Conservation (phyloP, 2,329 filamentous ascomycete species). For the Whalleya microplaca region DNA sequence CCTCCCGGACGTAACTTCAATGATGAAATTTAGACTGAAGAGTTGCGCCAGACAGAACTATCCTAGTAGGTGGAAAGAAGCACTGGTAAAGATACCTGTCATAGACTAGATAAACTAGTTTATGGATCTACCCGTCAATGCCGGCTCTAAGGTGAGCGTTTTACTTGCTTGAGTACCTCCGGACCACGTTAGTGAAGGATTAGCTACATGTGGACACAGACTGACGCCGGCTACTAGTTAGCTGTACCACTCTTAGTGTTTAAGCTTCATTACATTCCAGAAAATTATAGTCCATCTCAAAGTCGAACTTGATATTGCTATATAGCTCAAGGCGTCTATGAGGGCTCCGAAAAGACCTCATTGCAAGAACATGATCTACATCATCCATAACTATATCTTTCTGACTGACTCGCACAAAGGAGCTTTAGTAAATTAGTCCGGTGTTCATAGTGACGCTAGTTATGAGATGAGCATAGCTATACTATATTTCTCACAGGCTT, state of each 20-base stretch:
- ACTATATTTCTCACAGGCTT: background rate
- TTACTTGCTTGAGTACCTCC: no score
- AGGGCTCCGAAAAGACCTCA: background rate
- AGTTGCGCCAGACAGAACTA: no score
- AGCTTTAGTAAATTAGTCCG: background rate
- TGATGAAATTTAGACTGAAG: no score
- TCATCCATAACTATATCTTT: background rate
- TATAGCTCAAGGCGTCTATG: background rate
- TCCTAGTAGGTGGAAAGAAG: no score
- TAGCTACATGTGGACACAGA: background rate
- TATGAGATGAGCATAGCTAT: background rate
- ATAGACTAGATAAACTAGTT: no score
- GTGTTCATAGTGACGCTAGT: background rate
- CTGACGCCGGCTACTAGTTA: background rate
- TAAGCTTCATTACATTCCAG: background rate
- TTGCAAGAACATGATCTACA: background rate
- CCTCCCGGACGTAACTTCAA: no score
- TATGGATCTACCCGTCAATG: no score
- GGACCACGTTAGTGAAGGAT: no score
- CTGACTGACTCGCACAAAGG: background rate
- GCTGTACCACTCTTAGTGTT: background rate
- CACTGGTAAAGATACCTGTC: no score
- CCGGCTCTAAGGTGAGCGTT: no score
- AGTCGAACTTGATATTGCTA: background rate
- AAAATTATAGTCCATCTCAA: background rate